These are phyloP conservation scores for Aurantiochytrium sp. DNA, from an alignment of 108 stramenopile genomes.

Conservation along the genomic window DNA sequence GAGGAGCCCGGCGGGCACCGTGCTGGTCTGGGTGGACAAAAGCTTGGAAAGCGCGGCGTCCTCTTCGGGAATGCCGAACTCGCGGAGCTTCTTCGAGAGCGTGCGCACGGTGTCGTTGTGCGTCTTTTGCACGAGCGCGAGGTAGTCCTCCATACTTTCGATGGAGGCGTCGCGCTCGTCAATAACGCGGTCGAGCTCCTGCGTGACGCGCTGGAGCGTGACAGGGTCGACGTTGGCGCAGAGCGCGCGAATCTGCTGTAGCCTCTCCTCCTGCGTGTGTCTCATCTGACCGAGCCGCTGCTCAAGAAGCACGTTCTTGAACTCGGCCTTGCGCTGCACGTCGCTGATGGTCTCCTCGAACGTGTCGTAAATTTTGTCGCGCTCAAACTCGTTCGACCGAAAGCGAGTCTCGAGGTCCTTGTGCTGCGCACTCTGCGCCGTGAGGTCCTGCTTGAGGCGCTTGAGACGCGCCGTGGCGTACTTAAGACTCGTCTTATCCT, in stretches of 20 bases:
- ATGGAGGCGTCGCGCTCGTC: conserved; percentile 36
- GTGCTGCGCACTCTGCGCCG: conserved; percentile 31
- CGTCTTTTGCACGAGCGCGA: conserved; percentile 48
- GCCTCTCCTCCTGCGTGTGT: conserved; percentile 43
- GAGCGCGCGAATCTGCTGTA: conserved; percentile 42
- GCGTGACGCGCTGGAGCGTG: conserved; percentile 38
- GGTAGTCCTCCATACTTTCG: conserved; percentile 44
- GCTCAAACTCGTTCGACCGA: conserved; percentile 38
- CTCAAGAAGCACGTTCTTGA: conserved; percentile 47
- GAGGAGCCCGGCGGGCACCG: conserved; percentile 54
- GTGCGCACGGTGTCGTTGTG: conserved; percentile 62
- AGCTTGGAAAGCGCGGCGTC: conserved; percentile 46
- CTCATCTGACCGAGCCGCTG: conserved; percentile 41
- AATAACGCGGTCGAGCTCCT: conserved; percentile 42
- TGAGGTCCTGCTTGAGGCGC: conserved; percentile 39
- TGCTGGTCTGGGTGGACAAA: conserved; percentile 38
- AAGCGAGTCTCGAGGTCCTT: conserved; percentile 40
- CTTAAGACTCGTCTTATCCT: conserved; percentile 51
- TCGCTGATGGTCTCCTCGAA: conserved; percentile 49
- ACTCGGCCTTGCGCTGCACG: conserved; percentile 51
- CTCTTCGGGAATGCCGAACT: conserved; percentile 48
- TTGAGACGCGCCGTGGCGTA: conserved; percentile 52
- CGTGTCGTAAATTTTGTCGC: conserved; percentile 55
- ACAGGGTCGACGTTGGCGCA: conserved; percentile 45
- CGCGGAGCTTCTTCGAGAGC: conserved; percentile 43